A percentile compares a stretch with the other conserved stretches of the same genome.
phyloP scores from a whole-genome alignment of 2,329 filamentous ascomycete genomes.

The Epichloe coenophiala region DNA sequence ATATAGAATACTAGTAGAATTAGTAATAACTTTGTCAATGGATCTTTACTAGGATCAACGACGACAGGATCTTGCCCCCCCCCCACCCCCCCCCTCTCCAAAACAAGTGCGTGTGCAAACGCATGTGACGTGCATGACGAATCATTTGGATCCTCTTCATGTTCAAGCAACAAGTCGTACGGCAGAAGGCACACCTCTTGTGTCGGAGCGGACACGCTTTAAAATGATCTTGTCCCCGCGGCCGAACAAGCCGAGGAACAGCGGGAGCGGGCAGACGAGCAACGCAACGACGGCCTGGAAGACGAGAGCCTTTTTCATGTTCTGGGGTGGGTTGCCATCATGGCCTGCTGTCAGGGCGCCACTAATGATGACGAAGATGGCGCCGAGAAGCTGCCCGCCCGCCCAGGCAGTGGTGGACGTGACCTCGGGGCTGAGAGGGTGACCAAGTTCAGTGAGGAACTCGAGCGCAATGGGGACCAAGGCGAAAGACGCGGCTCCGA shows the following conservation, averaged over 20 bases:
- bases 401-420: slow-evolving; percentile 75
- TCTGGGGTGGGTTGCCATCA: slow-evolving; percentile 43
- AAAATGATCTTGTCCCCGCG: slow-evolving; percentile 35
- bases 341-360: slow-evolving; percentile 52
- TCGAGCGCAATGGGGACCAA: no score
- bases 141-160: no score
- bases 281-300: slow-evolving; percentile 65
- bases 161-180: not conserved
- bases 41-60: no score
- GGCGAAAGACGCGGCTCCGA: no score
- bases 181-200: slow-evolving; percentile 8
- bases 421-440: slow-evolving; percentile 74
- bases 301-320: slow-evolving; percentile 64
- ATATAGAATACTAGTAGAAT: no score
- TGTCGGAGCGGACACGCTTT: slow-evolving; percentile 34
- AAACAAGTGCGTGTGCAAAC: not conserved
- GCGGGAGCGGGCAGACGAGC: slow-evolving; percentile 49
- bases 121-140: no score
- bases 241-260: slow-evolving; percentile 60
- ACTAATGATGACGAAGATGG: slow-evolving; percentile 70
- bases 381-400: slow-evolving; percentile 74
- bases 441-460: no score
- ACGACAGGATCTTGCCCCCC: no score
- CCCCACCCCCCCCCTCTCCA: no score
- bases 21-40: no score